phyloP scores from a whole-genome alignment of 345 rosid genomes.

The Citrus trifoliata region DNA sequence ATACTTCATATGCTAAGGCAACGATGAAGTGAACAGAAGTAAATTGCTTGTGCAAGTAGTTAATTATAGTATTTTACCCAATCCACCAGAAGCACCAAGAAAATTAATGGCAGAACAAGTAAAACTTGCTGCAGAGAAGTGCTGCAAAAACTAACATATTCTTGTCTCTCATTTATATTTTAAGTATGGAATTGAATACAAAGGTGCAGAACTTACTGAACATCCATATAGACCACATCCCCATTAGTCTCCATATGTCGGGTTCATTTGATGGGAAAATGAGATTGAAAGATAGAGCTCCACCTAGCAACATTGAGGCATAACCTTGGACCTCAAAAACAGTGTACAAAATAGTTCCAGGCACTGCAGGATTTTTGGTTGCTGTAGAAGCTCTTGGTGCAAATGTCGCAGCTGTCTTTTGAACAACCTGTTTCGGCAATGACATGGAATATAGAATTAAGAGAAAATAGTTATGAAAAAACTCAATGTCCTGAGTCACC shows the following conservation, averaged over 20 bases:
- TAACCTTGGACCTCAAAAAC: constrained; percentile 94
- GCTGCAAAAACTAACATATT: not conserved
- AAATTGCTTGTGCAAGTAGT: not conserved
- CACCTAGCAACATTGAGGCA: constrained; percentile 72
- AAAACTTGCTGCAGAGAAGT: not conserved
- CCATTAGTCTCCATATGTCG: constrained; percentile 93
- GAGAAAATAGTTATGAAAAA: not conserved
- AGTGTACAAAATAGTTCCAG: constrained; percentile 73
- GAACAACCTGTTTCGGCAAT: constrained; percentile 56
- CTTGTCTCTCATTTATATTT: not conserved
- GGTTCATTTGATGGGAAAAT: constrained; percentile 87
- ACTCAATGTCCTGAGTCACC: not conserved
- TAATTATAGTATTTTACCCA: not conserved
- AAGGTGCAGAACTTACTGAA: constrained; percentile 59
- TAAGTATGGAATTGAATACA: not conserved
- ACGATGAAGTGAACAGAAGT: not conserved
- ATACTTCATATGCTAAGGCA: not conserved
- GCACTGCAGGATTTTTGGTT: constrained; percentile 83
- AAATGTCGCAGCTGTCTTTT: constrained; percentile 91
- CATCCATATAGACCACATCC: constrained; percentile 99
- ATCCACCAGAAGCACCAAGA: not conserved
- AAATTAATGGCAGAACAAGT: not conserved
- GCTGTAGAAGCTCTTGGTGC: constrained; percentile 97
- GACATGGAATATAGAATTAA: not conserved
- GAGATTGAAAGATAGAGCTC: constrained; percentile 83